phyloP scores from a whole-genome alignment of 306 rosid genomes.

The Calophaca sinica region DNA sequence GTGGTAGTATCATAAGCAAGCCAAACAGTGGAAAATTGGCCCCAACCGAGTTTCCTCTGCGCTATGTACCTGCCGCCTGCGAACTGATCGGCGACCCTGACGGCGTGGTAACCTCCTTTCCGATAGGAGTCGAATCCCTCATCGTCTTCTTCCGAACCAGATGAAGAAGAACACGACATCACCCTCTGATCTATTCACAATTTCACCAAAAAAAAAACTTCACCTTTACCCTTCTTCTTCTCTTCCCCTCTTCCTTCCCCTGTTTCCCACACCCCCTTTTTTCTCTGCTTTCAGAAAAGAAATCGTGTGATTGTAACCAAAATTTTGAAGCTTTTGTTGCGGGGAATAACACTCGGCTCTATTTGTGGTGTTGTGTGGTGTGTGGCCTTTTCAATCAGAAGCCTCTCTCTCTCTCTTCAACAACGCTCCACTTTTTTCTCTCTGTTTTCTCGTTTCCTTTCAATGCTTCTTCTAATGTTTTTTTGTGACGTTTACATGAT shows the following conservation, averaged over 20 bases:
- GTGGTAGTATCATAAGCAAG: conserved; percentile 82
- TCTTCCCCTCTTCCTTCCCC: too few species aligned
- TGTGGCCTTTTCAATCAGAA: conserved; percentile 49
- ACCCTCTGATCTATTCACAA: conserved; percentile 41
- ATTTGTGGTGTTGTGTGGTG: conserved; percentile 29
- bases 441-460: conserved; percentile 21
- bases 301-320: conserved; percentile 42
- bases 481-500: not conserved
- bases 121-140: conserved; percentile 93
- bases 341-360: conserved; percentile 33
- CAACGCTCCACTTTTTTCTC: conserved; percentile 73
- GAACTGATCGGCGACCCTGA: conserved; percentile 87
- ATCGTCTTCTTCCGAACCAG: conserved; percentile 90
- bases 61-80: conserved; percentile 89
- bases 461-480: conserved; percentile 10
- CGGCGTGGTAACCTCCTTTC: conserved; percentile 97
- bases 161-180: conserved; percentile 93
- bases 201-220: too few species aligned
- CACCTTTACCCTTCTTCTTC: too few species aligned
- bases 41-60: conserved; percentile 97
- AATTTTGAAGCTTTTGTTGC: conserved; percentile 52
- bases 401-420: conserved; percentile 35
- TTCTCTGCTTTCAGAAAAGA: not conserved
- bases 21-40: conserved; percentile 99
- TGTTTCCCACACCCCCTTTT: too few species aligned